A percentile compares a stretch with the other conserved stretches of the same genome.
These are phyloP conservation scores for Tubosaeta sp. DNA, from an alignment of 768 basidiomycete species.

Conservation along the genomic window DNA sequence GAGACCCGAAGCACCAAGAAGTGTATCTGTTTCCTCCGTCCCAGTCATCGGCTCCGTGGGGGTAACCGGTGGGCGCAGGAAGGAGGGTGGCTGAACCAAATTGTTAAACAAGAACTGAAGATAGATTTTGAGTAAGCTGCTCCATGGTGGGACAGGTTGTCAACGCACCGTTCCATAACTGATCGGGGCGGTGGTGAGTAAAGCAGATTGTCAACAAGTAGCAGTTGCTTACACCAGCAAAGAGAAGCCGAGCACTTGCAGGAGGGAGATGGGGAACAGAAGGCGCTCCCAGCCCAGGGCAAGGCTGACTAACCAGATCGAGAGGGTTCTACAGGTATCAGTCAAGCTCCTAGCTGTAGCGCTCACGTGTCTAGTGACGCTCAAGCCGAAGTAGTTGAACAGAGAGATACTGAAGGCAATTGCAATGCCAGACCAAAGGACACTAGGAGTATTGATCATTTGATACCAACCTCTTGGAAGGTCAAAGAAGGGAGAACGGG, in stretches of 20 bases:
- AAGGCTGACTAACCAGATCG: conserved; percentile 93
- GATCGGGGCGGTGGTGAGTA: conserved; percentile 9
- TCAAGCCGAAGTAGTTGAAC: conserved; percentile 89
- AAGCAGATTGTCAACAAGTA: not conserved
- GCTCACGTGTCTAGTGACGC: conserved; percentile 89
- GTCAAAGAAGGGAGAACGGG: conserved; percentile 76
- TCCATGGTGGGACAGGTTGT: conserved; percentile 4
- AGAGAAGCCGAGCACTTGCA: conserved; percentile 82
- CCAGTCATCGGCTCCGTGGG: conserved; percentile 33
- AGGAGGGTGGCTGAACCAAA: conserved; percentile 60
- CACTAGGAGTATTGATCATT: conserved; percentile 72
- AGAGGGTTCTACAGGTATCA: conserved; percentile 91
- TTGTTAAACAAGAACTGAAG: conserved; percentile 86
- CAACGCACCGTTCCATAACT: conserved; percentile 80
- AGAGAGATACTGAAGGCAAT: conserved; percentile 74
- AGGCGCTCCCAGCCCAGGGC: conserved; percentile 88
- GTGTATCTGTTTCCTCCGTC: conserved; percentile 54
- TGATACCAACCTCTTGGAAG: conserved; percentile 86
- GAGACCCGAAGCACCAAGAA: conserved; percentile 41
- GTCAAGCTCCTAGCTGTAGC: conserved; percentile 89
- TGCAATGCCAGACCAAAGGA: conserved; percentile 62
- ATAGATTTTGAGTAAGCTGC: conserved; percentile 2
- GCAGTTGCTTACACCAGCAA: conserved; percentile 74
- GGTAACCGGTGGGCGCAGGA: conserved; percentile 45
- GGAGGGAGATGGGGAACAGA: conserved; percentile 71